Evolutionary conservation across 2,329 filamentous ascomycete species (phyloP).

Genomic region (Aspergillus sp.): DNA sequence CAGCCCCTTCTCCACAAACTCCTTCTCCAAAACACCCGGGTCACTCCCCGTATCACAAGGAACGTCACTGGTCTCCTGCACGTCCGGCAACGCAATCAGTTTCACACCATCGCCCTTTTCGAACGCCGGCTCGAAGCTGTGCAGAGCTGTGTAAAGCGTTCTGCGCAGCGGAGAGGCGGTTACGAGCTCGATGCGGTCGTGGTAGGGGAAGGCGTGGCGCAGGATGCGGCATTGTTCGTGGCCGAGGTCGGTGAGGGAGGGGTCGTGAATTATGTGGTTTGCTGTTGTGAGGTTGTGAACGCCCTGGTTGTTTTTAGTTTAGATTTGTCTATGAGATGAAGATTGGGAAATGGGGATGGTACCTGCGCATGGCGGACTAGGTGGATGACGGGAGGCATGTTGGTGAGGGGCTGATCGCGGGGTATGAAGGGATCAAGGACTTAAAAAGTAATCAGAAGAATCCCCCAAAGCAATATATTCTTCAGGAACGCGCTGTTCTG

Average conservation of each 20-base stretch:
- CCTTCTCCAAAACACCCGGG: constrained; percentile 47
- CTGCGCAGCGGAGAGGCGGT: constrained; percentile 73
- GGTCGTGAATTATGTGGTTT: constrained; percentile 70
- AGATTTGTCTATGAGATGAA: no score
- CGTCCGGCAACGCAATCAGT: constrained; percentile 62
- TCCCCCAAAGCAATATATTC: background rate
- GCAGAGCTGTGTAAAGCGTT: constrained; percentile 70
- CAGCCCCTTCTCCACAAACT: constrained; percentile 49
- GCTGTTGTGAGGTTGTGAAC: constrained; percentile 68
- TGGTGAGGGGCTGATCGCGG: constrained; percentile 12
- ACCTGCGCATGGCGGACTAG: constrained; percentile 44
- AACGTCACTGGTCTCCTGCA: constrained; percentile 70
- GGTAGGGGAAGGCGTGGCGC: constrained; percentile 56
- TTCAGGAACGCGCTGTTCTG: background rate
- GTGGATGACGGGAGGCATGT: constrained; percentile 39
- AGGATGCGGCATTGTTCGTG: constrained; percentile 65
- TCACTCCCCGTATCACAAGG: constrained; percentile 70
- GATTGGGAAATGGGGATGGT: constrained; percentile 1
- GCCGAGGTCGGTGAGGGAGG: constrained; percentile 69
- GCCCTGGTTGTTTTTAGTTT: constrained; percentile 48
- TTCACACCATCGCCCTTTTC: constrained; percentile 40
- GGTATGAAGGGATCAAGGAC: constrained; percentile 5
- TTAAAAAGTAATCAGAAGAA: background rate
- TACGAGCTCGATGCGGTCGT: constrained; percentile 60
- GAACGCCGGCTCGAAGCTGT: constrained; percentile 57